These are phyloP conservation scores for Aureobasidium sp. DNA, from an alignment of 2,329 filamentous ascomycete species.

Conservation along the genomic window DNA sequence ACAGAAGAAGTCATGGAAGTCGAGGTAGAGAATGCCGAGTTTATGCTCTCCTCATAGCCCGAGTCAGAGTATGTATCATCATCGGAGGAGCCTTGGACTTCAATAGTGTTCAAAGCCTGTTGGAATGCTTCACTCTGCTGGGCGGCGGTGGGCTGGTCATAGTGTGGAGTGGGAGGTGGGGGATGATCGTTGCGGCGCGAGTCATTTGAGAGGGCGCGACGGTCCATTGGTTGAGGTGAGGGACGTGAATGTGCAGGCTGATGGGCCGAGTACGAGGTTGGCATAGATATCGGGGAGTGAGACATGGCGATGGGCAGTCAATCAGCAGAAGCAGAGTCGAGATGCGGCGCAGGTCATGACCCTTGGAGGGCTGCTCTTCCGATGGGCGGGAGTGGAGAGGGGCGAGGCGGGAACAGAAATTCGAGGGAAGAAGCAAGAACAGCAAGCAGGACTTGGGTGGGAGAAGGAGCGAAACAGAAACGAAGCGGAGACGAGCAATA, in stretches of 20 bases:
- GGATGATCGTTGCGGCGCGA: constrained; percentile 2
- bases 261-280: not conserved
- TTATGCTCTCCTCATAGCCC: constrained; percentile 4
- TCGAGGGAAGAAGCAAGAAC: not conserved
- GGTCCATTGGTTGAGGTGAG: not conserved
- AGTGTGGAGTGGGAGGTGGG: not conserved
- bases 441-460: not conserved
- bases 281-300: not conserved
- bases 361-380: not conserved
- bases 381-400: not conserved
- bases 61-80: constrained; percentile 7
- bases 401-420: too few relatives aligned
- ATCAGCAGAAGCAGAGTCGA: not conserved
- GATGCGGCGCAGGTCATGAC: not conserved
- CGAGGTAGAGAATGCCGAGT: not conserved
- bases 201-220: constrained; percentile 1
- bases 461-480: not conserved
- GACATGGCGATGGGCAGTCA: not conserved
- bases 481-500: not conserved
- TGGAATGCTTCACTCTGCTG: constrained; percentile 8
- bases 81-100: constrained; percentile 5
- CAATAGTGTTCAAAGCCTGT: constrained; percentile 7
- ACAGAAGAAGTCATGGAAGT: constrained; percentile 9
- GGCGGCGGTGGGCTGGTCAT: not conserved
- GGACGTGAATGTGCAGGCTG: not conserved